These are phyloP conservation scores for Populus hybrid DNA, from an alignment of 441 rosid species.

Conservation along the genomic window DNA sequence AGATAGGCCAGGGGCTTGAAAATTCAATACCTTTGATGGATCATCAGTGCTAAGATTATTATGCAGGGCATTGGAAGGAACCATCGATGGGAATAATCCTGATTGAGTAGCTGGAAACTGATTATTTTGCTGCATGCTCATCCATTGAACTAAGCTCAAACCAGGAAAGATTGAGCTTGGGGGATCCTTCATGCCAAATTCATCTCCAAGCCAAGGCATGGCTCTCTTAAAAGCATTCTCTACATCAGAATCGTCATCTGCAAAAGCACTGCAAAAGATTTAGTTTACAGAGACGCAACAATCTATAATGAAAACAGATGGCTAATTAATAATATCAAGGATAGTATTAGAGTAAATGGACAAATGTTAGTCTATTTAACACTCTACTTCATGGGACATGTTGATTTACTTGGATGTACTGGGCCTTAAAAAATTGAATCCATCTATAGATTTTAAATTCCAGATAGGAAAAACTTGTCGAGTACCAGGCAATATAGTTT, in stretches of 20 bases:
- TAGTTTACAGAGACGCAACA: not conserved
- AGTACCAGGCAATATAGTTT: not conserved
- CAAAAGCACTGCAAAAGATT: constrained; percentile 19
- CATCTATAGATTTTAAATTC: not conserved
- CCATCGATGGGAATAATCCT: constrained; percentile 68
- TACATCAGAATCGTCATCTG: constrained; percentile 85
- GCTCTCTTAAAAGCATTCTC: constrained; percentile 88
- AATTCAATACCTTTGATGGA: constrained; percentile 81
- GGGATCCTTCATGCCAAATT: constrained; percentile 74
- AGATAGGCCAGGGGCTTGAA: constrained; percentile 67
- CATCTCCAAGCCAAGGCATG: constrained; percentile 96
- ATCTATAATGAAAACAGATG: not conserved
- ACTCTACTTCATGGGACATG: not conserved
- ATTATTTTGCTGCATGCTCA: constrained; percentile 95
- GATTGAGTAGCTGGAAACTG: constrained; percentile 69
- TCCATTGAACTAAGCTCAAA: constrained; percentile 96
- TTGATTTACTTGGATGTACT: not conserved
- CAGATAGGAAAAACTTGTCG: not conserved
- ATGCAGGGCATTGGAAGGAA: constrained; percentile 52
- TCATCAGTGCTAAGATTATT: constrained; percentile 62
- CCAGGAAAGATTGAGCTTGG: constrained; percentile 78
- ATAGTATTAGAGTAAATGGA: not conserved
- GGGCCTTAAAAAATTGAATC: not conserved
- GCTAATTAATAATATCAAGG: not conserved
- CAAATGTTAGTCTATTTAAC: not conserved